Conservation (phyloP, 139 green algal genomes). For the Chlamydomonas schloesseri region DNA sequence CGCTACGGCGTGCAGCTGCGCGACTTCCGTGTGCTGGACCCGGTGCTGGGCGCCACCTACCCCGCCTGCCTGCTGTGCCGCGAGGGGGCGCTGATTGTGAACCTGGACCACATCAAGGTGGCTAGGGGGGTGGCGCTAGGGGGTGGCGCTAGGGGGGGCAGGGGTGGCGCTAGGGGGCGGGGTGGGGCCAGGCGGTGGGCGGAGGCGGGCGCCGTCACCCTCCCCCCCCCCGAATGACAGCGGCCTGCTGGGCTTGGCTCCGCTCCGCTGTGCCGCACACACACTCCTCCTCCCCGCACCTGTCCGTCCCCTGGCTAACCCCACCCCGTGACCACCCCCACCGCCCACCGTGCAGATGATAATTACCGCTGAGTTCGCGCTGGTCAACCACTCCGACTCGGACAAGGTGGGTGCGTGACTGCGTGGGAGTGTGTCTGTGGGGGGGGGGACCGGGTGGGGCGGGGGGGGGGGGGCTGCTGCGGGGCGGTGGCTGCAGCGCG, state of each 20-base stretch:
- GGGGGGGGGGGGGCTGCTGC: too few species aligned
- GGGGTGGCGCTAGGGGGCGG: background rate
- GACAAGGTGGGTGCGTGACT: slow-evolving; percentile 40
- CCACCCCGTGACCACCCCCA: background rate
- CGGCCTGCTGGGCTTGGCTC: too few species aligned
- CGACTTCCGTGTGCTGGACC: slow-evolving; percentile 46
- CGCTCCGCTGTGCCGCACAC: too few species aligned
- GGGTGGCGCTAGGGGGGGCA: background rate
- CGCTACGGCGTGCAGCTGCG: slow-evolving; percentile 40
- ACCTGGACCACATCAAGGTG: slow-evolving; percentile 55
- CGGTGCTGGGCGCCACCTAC: slow-evolving; percentile 39
- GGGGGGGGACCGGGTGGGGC: too few species aligned
- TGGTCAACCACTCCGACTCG: slow-evolving; percentile 30
- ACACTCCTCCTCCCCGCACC: too few species aligned
- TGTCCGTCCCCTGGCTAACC: too few species aligned
- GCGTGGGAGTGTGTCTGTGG: too few species aligned
- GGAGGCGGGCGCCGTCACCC: too few species aligned
- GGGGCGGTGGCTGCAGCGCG: too few species aligned
- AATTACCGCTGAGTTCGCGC: slow-evolving; percentile 29
- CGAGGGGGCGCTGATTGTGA: slow-evolving; percentile 48
- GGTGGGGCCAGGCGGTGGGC: too few species aligned
- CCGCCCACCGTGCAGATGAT: background rate
- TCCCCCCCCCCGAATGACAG: too few species aligned
- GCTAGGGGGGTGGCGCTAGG: background rate
- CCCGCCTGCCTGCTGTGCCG: slow-evolving; percentile 55